Conservation (phyloP, 2,329 filamentous ascomycete species). For the Colletotrichum sp. region DNA sequence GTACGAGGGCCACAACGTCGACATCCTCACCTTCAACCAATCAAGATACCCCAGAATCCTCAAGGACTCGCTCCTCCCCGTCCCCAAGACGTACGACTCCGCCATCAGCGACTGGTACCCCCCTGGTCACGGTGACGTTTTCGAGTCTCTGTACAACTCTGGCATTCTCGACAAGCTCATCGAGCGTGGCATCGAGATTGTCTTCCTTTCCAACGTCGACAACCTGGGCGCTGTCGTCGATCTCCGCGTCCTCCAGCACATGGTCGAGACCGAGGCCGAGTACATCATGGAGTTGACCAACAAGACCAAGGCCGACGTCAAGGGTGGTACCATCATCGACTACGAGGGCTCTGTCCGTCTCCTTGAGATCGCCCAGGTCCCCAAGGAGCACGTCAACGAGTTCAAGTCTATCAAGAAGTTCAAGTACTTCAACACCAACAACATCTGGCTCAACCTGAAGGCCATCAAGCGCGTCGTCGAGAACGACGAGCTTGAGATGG, state of each 20-base stretch:
- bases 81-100: constrained; percentile 87
- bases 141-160: constrained; percentile 99
- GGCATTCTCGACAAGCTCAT: constrained; percentile 97
- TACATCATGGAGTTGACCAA: constrained; percentile 99
- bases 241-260: constrained; percentile 97
- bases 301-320: constrained; percentile 99
- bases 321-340: constrained; percentile 99
- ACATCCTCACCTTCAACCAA: constrained; percentile 99
- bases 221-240: constrained; percentile 98
- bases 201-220: constrained; percentile 99
- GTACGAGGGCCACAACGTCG: constrained; percentile 99
- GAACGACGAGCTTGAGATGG: constrained; percentile 98
- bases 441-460: constrained; percentile 99
- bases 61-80: constrained; percentile 97
- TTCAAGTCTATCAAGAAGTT: constrained; percentile 99
- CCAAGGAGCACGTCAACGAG: constrained; percentile 99
- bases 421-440: constrained; percentile 99
- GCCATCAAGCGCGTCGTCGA: constrained; percentile 99
- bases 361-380: constrained; percentile 97
- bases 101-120: constrained; percentile 98
- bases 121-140: constrained; percentile 98
- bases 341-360: constrained; percentile 97
- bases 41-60: constrained; percentile 96
- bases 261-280: constrained; percentile 95
- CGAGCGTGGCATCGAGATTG: constrained; percentile 92